Conservation (phyloP, 148 eudicot genomes). For the Rhododendron molle region DNA sequence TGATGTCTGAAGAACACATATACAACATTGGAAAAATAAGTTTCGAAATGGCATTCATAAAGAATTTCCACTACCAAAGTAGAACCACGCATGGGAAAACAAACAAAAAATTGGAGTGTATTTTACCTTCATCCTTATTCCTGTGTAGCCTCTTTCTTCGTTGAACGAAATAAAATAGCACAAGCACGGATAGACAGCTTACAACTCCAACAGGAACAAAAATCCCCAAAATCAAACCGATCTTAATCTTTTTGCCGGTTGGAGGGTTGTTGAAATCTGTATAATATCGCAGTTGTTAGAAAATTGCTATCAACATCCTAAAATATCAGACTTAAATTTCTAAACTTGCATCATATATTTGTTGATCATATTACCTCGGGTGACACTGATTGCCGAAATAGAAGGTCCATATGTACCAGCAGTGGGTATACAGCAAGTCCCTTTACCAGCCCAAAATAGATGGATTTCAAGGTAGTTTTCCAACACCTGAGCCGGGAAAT, state of each 20-base stretch:
- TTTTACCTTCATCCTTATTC: conserved; percentile 56
- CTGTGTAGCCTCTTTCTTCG: conserved; percentile 33
- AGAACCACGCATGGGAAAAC: not conserved
- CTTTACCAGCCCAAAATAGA: not conserved
- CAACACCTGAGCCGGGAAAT: conserved; percentile 41
- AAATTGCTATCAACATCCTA: conserved; percentile 6
- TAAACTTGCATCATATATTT: not conserved
- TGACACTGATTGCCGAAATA: conserved; percentile 77
- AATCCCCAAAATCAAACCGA: conserved; percentile 66
- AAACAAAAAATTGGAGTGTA: not conserved
- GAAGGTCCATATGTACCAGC: conserved; percentile 81
- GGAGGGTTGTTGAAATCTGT: conserved; percentile 66
- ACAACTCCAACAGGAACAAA: conserved; percentile 42
- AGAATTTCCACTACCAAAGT: not conserved
- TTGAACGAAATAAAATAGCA: conserved; percentile 32
- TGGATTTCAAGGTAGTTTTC: conserved; percentile 57
- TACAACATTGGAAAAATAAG: not conserved
- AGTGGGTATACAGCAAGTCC: conserved; percentile 42
- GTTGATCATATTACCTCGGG: conserved; percentile 44
- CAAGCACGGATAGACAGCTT: conserved; percentile 38
- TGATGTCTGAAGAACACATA: not conserved
- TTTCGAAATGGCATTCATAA: too few species aligned
- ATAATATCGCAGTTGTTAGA: conserved; percentile 15
- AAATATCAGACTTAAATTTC: not conserved
- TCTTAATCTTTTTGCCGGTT: conserved; percentile 25